Conservation (phyloP, 2,329 filamentous ascomycete genomes). For the Pestalotiopsis sp. region DNA sequence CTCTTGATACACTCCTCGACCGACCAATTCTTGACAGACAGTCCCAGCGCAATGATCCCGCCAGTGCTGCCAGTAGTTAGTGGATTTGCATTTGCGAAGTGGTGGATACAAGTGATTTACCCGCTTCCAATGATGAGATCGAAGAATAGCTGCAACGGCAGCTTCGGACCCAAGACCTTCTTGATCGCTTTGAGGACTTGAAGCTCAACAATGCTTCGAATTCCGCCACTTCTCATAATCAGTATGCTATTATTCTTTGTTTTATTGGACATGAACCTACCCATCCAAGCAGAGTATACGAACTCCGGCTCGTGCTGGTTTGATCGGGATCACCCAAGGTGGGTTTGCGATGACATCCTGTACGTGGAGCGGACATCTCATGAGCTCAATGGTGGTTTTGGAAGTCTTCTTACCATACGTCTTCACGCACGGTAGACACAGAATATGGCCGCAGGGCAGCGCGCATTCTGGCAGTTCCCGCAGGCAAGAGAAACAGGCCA, state of each 20-base stretch:
- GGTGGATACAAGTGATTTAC: conserved; percentile 17
- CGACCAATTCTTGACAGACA: conserved; percentile 31
- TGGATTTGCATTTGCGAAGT: not conserved
- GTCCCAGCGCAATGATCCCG: conserved; percentile 27
- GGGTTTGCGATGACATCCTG: conserved; percentile 27
- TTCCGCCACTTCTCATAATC: conserved; percentile 22
- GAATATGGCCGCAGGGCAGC: conserved; percentile 29
- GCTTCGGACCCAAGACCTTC: conserved; percentile 25
- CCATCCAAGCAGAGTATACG: conserved; percentile 29
- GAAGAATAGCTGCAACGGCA: conserved; percentile 30
- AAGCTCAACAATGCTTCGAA: conserved; percentile 28
- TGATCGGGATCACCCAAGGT: conserved; percentile 28
- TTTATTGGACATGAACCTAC: conserved; percentile 16
- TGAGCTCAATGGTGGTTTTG: conserved; percentile 29
- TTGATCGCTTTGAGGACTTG: conserved; percentile 28
- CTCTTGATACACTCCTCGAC: conserved; percentile 27
- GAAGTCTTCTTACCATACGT: conserved; percentile 28
- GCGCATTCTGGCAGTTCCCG: conserved; percentile 30
- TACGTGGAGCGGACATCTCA: conserved; percentile 28
- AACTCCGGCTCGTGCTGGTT: conserved; percentile 27
- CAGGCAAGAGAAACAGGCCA: conserved; percentile 30
- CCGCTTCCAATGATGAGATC: conserved; percentile 31
- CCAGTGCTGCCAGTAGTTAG: conserved; percentile 21
- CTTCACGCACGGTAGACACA: conserved; percentile 28
- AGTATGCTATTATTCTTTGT: not conserved